Evolutionary conservation across 1,139 yeast species (phyloP).

Genomic region (Hyphopichia khmerensis): DNA sequence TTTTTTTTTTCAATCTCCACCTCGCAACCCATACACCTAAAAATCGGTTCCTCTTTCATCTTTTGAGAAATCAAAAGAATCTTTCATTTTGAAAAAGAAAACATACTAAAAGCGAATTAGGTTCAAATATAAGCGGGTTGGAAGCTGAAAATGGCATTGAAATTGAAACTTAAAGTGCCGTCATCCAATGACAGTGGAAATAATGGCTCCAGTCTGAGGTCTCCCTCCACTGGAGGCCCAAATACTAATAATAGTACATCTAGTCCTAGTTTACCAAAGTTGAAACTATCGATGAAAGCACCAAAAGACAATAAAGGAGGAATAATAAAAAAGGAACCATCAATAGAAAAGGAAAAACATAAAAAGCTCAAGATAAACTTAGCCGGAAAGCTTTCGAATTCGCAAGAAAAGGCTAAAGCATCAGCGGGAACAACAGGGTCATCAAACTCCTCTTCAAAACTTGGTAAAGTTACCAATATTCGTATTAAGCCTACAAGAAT

Average conservation of each 20-base stretch:
- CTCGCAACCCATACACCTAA: not conserved
- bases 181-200: conserved; percentile 11
- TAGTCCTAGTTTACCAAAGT: conserved; percentile 17
- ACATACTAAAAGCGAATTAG: no score
- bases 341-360: conserved; percentile 14
- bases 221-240: not conserved
- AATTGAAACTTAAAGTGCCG: conserved; percentile 25
- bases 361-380: conserved; percentile 22
- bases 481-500: conserved; percentile 80
- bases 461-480: conserved; percentile 52
- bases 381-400: conserved; percentile 6
- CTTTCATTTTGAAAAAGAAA: no score
- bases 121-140: no score
- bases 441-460: conserved; percentile 9
- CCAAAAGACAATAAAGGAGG: not conserved
- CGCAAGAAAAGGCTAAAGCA: conserved; percentile 1
- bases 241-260: not conserved
- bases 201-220: not conserved
- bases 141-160: conserved; percentile 17
- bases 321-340: conserved; percentile 8
- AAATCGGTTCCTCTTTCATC: no score
- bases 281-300: conserved; percentile 19
- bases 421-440: conserved; percentile 1
- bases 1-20: not conserved
- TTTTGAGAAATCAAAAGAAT: no score